Conservation (phyloP, 192 early-diverging fungal species). For the Umbelopsis sp. region DNA sequence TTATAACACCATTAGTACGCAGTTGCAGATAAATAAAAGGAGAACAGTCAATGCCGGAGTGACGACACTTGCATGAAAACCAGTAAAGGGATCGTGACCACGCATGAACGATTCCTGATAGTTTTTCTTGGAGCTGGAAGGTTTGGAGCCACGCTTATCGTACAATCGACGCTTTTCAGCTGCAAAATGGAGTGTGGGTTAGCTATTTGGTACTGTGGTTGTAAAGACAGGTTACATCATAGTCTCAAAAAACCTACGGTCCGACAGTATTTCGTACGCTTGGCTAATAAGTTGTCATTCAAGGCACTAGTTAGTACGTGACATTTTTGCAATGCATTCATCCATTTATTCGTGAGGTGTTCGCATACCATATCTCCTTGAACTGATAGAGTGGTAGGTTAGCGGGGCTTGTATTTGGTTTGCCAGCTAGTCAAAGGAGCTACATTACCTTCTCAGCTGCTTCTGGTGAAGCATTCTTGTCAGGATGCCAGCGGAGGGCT, state of each 20-base stretch:
- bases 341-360: neutral
- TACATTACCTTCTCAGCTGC: constrained; percentile 37
- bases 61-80: constrained; percentile 28
- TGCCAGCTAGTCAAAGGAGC: neutral
- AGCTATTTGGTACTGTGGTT: neutral
- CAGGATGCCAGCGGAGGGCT: constrained; percentile 76
- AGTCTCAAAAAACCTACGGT: constrained; percentile 29
- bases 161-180: constrained; percentile 38
- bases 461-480: constrained; percentile 44
- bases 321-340: neutral
- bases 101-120: neutral
- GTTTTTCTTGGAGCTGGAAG: neutral
- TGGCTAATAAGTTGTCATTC: constrained; percentile 27
- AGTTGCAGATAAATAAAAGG: neutral
- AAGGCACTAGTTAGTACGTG: neutral
- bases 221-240: neutral
- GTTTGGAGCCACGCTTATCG: constrained; percentile 24
- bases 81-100: constrained; percentile 14
- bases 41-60: neutral
- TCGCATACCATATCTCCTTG: constrained; percentile 29
- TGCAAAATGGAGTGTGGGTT: neutral
- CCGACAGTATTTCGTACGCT: constrained; percentile 43
- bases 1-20: neutral
- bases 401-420: neutral
- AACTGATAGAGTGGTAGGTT: neutral